Evolutionary conservation across 495 filamentous ascomycete species (phyloP).

Genomic region (Penicillium tannophilum): DNA sequence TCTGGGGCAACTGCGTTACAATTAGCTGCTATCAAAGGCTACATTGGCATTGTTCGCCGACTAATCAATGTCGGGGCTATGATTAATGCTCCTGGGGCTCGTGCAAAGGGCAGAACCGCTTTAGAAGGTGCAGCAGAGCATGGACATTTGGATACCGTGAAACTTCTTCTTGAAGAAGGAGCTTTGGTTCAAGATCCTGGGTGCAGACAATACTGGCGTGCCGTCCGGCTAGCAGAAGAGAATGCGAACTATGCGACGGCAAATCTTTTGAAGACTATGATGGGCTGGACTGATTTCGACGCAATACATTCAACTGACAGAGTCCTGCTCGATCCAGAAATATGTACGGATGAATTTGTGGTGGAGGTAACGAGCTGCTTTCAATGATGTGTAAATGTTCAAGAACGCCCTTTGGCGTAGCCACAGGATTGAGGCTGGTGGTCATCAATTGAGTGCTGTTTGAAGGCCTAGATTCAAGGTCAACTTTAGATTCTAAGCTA

Average conservation of each 20-base stretch:
- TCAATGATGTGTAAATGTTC: too few relatives aligned
- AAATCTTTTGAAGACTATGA: slow-evolving; percentile 9
- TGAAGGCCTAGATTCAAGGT: too few relatives aligned
- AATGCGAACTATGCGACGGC: slow-evolving; percentile 3
- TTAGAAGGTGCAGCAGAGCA: slow-evolving; percentile 9
- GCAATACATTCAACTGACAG: too few relatives aligned
- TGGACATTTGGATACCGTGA: slow-evolving; percentile 5
- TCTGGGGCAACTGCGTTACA: slow-evolving; percentile 20
- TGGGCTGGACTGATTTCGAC: not conserved
- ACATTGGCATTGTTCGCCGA: slow-evolving; percentile 14
- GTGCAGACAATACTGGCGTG: not conserved
- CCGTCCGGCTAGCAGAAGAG: slow-evolving; percentile 1
- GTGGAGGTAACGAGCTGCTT: too few relatives aligned
- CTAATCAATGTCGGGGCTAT: slow-evolving; percentile 4
- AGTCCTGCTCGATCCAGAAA: too few relatives aligned
- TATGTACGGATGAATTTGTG: too few relatives aligned
- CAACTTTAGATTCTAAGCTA: too few relatives aligned
- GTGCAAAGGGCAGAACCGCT: slow-evolving; percentile 1
- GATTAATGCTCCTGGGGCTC: not conserved
- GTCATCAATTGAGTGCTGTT: too few relatives aligned
- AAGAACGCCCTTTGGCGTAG: too few relatives aligned
- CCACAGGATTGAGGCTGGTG: too few relatives aligned
- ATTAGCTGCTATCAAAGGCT: slow-evolving; percentile 27
- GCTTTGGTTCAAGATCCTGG: not conserved
- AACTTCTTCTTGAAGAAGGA: slow-evolving; percentile 5